Conservation (phyloP, 1,284 basidiomycete species). For the Entoloma clypeatum region DNA sequence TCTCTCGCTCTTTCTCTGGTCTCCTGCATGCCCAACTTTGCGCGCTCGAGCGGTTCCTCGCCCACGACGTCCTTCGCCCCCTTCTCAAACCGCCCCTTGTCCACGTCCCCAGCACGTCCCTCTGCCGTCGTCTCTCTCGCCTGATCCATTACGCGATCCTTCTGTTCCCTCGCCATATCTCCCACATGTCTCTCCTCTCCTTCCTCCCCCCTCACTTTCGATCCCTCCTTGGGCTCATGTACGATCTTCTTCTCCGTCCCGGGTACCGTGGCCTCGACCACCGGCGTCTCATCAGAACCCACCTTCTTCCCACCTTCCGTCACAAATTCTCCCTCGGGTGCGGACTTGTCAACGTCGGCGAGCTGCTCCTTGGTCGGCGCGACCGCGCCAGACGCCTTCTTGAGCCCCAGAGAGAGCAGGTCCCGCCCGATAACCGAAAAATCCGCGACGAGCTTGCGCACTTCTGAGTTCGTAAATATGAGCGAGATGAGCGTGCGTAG, state of each 20-base stretch:
- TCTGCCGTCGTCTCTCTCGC: not conserved
- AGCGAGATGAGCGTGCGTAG: slow-evolving; percentile 83
- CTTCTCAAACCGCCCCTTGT: slow-evolving; percentile 21
- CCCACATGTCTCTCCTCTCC: slow-evolving; percentile 28
- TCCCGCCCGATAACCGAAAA: slow-evolving; percentile 83
- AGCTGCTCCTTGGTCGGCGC: slow-evolving; percentile 69
- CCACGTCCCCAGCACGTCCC: slow-evolving; percentile 8
- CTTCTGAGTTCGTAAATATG: slow-evolving; percentile 87
- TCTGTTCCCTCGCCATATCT: slow-evolving; percentile 29
- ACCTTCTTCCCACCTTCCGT: slow-evolving; percentile 44
- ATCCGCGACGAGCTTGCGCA: slow-evolving; percentile 84
- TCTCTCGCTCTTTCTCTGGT: slow-evolving; percentile 1
- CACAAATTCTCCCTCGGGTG: slow-evolving; percentile 57
- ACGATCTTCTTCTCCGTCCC: slow-evolving; percentile 33
- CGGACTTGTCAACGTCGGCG: slow-evolving; percentile 65
- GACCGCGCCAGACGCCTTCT: slow-evolving; percentile 70
- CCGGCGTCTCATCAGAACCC: slow-evolving; percentile 44
- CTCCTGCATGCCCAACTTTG: slow-evolving; percentile 4
- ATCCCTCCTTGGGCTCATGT: slow-evolving; percentile 44
- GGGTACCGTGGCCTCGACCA: slow-evolving; percentile 49
- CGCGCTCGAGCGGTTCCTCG: slow-evolving; percentile 22
- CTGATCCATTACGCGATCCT: slow-evolving; percentile 6
- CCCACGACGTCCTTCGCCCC: slow-evolving; percentile 27
- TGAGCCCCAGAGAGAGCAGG: slow-evolving; percentile 74
- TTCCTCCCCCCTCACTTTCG: slow-evolving; percentile 28